Percentiles rank a stretch among this genome's conserved stretches.
These are phyloP conservation scores for Grosmannia serpens DNA, from an alignment of 2,329 filamentous ascomycete species.

Conservation along the genomic window DNA sequence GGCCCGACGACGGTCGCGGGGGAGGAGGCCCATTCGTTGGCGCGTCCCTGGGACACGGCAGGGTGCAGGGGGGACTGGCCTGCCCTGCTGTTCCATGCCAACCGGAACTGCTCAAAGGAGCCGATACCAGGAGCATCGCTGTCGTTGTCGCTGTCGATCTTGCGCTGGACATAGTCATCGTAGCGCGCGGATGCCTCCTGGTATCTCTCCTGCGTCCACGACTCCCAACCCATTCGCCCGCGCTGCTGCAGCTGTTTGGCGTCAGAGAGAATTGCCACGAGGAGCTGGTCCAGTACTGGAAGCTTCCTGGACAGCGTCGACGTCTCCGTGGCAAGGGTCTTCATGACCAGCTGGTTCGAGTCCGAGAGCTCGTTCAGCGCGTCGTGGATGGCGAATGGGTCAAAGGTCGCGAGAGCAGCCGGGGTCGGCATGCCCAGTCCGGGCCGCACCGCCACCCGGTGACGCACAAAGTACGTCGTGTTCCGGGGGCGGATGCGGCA, in stretches of 20 bases:
- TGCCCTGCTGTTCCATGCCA: not conserved
- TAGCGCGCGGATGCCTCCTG: not conserved
- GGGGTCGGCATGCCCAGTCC: not conserved
- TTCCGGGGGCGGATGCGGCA: not conserved
- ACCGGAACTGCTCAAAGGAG: not conserved
- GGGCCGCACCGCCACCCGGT: not conserved
- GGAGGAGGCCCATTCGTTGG: not conserved
- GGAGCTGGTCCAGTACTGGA: not conserved
- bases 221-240: not conserved
- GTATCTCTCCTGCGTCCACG: not conserved
- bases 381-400: not conserved
- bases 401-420: not conserved
- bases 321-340: not conserved
- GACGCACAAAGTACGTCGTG: not conserved
- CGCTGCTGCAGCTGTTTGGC: not conserved
- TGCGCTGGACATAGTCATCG: not conserved
- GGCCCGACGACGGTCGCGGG: not conserved
- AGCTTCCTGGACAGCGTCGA: not conserved
- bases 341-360: not conserved
- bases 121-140: not conserved
- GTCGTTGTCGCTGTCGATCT: not conserved
- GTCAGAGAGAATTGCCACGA: not conserved
- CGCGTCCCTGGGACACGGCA: not conserved
- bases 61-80: not conserved
- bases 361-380: not conserved